These are phyloP conservation scores for Vitis rotundifolia DNA, from an alignment of 164 flowering plant genomes.

Conservation along the genomic window DNA sequence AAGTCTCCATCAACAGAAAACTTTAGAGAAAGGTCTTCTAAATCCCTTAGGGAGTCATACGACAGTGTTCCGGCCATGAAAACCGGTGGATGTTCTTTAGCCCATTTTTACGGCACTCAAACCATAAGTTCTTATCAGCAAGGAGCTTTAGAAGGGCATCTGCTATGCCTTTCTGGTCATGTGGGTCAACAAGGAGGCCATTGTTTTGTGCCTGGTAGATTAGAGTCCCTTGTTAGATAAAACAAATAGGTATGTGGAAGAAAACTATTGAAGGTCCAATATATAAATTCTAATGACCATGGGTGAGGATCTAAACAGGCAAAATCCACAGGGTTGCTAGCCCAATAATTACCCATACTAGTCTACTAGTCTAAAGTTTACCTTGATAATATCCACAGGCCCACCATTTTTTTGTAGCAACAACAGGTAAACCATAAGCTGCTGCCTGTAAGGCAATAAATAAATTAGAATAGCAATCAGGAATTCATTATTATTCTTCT, in stretches of 20 bases:
- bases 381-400: slow-evolving; percentile 76
- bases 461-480: not conserved
- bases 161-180: slow-evolving; percentile 64
- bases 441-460: slow-evolving; percentile 51
- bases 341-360: too few relatives aligned
- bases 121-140: slow-evolving; percentile 70
- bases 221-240: slow-evolving; percentile 4
- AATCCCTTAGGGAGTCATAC: slow-evolving; percentile 67
- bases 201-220: slow-evolving; percentile 56
- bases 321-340: too few relatives aligned
- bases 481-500: not conserved
- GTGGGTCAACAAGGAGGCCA: slow-evolving; percentile 75
- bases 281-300: too few relatives aligned
- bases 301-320: too few relatives aligned
- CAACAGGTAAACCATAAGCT: slow-evolving; percentile 73
- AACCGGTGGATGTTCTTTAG: slow-evolving; percentile 68
- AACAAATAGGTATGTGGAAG: not conserved
- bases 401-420: slow-evolving; percentile 81
- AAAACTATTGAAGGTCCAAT: too few relatives aligned
- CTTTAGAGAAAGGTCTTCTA: slow-evolving; percentile 71
- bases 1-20: slow-evolving; percentile 69
- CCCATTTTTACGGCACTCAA: slow-evolving; percentile 66
- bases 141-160: slow-evolving; percentile 81
- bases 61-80: slow-evolving; percentile 88
- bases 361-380: slow-evolving; percentile 5